These are phyloP conservation scores for Fusarium keratoplasticum DNA, from an alignment of 2,329 filamentous ascomycete species.

Conservation along the genomic window DNA sequence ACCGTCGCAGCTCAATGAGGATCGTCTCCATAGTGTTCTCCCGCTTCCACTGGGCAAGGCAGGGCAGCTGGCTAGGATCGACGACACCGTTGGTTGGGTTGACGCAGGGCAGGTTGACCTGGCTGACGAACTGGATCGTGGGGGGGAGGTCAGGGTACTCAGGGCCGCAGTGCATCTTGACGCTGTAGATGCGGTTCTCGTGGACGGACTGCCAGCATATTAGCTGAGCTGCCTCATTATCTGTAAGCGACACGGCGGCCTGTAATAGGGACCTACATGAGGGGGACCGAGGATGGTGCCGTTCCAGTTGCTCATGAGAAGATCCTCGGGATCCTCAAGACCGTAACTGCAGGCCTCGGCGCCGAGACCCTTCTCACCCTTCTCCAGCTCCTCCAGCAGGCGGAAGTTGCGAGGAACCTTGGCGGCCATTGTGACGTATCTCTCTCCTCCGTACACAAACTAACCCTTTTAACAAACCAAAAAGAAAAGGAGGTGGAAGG, in stretches of 20 bases:
- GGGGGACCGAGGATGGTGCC: constrained; percentile 97
- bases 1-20: constrained; percentile 86
- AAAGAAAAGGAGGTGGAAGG: constrained; percentile 5
- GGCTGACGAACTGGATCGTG: constrained; percentile 90
- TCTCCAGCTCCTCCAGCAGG: constrained; percentile 96
- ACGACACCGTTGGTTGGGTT: constrained; percentile 84
- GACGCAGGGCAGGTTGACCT: constrained; percentile 97
- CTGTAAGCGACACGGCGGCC: background rate
- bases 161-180: constrained; percentile 94
- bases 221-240: constrained; percentile 2
- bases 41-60: constrained; percentile 89
- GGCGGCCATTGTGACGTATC: constrained; percentile 48
- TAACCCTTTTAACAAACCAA: background rate
- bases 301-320: constrained; percentile 99
- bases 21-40: constrained; percentile 97
- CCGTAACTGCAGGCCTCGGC: constrained; percentile 98
- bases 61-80: constrained; percentile 84
- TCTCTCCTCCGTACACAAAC: background rate
- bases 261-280: constrained; percentile 73
- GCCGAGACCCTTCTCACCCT: constrained; percentile 96
- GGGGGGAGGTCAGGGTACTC: constrained; percentile 92
- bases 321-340: constrained; percentile 91
- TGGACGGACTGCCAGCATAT: constrained; percentile 78
- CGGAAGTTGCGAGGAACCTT: constrained; percentile 95
- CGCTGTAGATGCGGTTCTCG: constrained; percentile 98